Percentiles rank a stretch among this genome's conserved stretches.
Conservation (phyloP, 768 basidiomycete genomes). For the Udeniomyces megalosporus region DNA sequence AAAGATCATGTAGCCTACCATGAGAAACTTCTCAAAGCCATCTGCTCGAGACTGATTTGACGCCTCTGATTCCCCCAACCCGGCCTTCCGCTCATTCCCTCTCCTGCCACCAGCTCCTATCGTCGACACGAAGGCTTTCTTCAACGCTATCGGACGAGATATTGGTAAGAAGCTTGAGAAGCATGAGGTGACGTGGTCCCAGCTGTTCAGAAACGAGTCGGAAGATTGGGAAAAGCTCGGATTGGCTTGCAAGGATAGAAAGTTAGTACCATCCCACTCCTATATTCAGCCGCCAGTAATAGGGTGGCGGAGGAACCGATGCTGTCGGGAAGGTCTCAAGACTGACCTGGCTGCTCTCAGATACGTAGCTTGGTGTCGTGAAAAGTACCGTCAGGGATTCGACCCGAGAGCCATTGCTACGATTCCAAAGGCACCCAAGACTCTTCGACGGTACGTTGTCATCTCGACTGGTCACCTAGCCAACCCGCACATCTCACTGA, state of each 20-base stretch:
- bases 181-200: slow-evolving; percentile 39
- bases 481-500: background rate
- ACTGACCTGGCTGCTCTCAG: slow-evolving; percentile 29
- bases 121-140: slow-evolving; percentile 39
- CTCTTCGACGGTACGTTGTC: slow-evolving; percentile 52
- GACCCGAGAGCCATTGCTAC: slow-evolving; percentile 48
- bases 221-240: slow-evolving; percentile 48
- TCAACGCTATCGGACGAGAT: slow-evolving; percentile 56
- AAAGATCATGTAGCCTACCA: too few relatives aligned
- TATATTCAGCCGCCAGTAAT: too few relatives aligned
- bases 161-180: slow-evolving; percentile 50
- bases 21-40: too few relatives aligned
- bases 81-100: background rate
- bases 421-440: slow-evolving; percentile 53
- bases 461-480: background rate
- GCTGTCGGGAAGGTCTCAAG: background rate
- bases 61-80: background rate
- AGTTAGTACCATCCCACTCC: slow-evolving; percentile 34
- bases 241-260: slow-evolving; percentile 49
- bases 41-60: background rate
- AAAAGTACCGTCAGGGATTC: slow-evolving; percentile 50
- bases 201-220: slow-evolving; percentile 50
- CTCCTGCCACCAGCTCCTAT: background rate
- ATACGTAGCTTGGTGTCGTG: slow-evolving; percentile 72
- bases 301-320: background rate